phyloP scores from a whole-genome alignment of 2,329 filamentous ascomycete species.

The Chaetomium strumarium region DNA sequence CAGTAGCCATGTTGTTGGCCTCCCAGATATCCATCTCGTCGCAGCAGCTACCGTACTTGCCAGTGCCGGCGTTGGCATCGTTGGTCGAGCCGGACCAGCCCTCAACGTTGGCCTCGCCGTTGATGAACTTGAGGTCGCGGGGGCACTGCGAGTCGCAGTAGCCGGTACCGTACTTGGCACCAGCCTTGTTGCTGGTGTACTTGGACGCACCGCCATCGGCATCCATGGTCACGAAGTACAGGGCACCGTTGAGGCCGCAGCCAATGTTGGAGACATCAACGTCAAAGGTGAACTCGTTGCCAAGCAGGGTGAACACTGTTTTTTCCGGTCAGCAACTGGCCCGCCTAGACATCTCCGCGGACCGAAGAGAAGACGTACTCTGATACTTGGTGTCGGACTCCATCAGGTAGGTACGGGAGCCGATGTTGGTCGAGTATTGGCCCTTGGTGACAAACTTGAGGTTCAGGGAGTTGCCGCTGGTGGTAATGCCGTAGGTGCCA shows the following conservation, averaged over 20 bases:
- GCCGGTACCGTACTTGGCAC: slow-evolving; percentile 53
- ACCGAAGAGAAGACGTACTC: slow-evolving; percentile 26
- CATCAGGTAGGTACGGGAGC: slow-evolving; percentile 59
- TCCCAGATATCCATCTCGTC: slow-evolving; percentile 58
- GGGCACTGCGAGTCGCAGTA: slow-evolving; percentile 51
- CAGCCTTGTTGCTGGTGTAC: slow-evolving; percentile 45
- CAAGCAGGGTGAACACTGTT: slow-evolving; percentile 53
- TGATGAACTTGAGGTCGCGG: slow-evolving; percentile 53
- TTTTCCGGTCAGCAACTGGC: background rate
- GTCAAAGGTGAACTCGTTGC: slow-evolving; percentile 67
- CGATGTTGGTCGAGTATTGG: slow-evolving; percentile 41
- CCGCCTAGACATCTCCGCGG: no score
- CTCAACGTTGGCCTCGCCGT: slow-evolving; percentile 50
- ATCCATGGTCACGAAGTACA: slow-evolving; percentile 62
- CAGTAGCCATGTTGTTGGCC: slow-evolving; percentile 59
- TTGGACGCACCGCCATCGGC: slow-evolving; percentile 48
- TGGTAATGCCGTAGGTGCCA: slow-evolving; percentile 48
- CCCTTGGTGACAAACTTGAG: slow-evolving; percentile 53
- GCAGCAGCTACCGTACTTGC: slow-evolving; percentile 51
- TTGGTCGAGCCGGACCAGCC: slow-evolving; percentile 45
- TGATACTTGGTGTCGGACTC: slow-evolving; percentile 56
- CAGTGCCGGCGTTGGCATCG: slow-evolving; percentile 51
- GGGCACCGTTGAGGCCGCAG: slow-evolving; percentile 66
- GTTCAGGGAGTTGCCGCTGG: slow-evolving; percentile 45
- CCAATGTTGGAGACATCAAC: slow-evolving; percentile 63